Evolutionary conservation across 2,329 filamentous ascomycete genomes (phyloP).

Genomic region (Colletotrichum truncatum): DNA sequence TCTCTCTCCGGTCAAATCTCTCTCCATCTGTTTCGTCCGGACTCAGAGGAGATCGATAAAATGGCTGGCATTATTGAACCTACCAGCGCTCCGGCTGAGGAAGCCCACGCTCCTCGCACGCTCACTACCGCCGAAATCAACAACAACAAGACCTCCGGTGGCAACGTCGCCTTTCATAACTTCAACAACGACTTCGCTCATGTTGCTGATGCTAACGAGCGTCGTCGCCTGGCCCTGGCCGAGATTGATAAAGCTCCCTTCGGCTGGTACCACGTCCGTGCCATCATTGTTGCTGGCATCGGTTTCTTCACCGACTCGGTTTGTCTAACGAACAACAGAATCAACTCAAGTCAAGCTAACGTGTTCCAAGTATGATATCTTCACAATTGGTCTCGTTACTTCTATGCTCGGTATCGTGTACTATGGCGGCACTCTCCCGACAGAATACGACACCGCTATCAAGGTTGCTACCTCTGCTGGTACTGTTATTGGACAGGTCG

Average conservation of each 20-base stretch:
- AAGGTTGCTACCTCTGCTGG: slow-evolving; percentile 87
- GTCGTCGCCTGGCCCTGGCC: slow-evolving; percentile 79
- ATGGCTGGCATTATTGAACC: slow-evolving; percentile 21
- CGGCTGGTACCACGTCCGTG: slow-evolving; percentile 85
- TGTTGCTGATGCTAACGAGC: slow-evolving; percentile 78
- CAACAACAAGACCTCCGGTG: slow-evolving; percentile 63
- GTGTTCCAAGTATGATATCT: slow-evolving; percentile 73
- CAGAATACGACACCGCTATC: slow-evolving; percentile 79
- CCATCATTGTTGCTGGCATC: slow-evolving; percentile 80
- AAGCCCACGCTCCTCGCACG: neutral
- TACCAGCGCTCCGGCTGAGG: neutral
- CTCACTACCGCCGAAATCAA: slow-evolving; percentile 16
- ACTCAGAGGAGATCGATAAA: slow-evolving; percentile 6
- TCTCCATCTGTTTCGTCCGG: slow-evolving; percentile 17
- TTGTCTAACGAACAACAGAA: slow-evolving; percentile 6
- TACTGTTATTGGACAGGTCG: slow-evolving; percentile 83
- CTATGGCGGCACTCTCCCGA: slow-evolving; percentile 71
- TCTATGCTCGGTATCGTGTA: slow-evolving; percentile 84
- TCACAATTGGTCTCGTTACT: slow-evolving; percentile 77
- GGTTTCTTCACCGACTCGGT: slow-evolving; percentile 87
- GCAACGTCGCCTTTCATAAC: slow-evolving; percentile 79
- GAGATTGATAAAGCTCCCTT: slow-evolving; percentile 86
- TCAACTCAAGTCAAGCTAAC: neutral
- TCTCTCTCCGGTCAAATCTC: neutral
- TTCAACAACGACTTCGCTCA: slow-evolving; percentile 78